Conservation (phyloP, 129 eudicot species). For the Flaveria linearis region DNA sequence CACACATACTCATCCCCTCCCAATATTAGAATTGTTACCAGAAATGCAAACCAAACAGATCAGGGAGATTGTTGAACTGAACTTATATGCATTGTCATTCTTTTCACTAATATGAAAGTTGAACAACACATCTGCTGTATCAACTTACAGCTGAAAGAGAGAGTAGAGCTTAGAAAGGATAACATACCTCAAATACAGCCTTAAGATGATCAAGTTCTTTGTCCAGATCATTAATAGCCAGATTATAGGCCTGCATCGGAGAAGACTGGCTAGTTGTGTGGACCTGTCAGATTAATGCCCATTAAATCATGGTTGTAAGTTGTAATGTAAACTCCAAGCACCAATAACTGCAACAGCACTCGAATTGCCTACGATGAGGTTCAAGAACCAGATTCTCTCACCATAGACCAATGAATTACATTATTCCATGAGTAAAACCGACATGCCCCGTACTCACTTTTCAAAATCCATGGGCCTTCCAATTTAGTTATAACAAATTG, state of each 20-base stretch:
- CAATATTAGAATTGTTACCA: neutral
- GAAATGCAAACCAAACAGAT: neutral
- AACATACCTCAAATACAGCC: slow-evolving; percentile 74
- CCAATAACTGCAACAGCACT: neutral
- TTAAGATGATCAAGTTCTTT: slow-evolving; percentile 90
- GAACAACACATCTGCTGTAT: neutral
- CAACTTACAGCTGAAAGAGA: neutral
- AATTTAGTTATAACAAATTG: neutral
- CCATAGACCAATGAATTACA: neutral
- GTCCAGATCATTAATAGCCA: slow-evolving; percentile 90
- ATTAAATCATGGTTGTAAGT: slow-evolving; percentile 5
- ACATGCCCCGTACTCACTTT: neutral
- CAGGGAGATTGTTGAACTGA: neutral
- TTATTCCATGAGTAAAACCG: neutral
- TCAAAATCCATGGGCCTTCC: neutral
- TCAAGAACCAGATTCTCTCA: neutral
- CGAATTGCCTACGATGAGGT: neutral
- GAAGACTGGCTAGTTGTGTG: slow-evolving; percentile 95
- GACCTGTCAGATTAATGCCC: slow-evolving; percentile 45
- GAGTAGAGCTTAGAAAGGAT: neutral
- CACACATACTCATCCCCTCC: neutral
- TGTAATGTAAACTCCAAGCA: neutral
- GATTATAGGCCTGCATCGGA: slow-evolving; percentile 87
- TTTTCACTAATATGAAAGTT: neutral
- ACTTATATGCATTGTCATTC: neutral